A percentile compares a stretch with the other conserved stretches of the same genome.
phyloP scores from a whole-genome alignment of 2,329 filamentous ascomycete species.

The Penicillium psychrosexuale region DNA sequence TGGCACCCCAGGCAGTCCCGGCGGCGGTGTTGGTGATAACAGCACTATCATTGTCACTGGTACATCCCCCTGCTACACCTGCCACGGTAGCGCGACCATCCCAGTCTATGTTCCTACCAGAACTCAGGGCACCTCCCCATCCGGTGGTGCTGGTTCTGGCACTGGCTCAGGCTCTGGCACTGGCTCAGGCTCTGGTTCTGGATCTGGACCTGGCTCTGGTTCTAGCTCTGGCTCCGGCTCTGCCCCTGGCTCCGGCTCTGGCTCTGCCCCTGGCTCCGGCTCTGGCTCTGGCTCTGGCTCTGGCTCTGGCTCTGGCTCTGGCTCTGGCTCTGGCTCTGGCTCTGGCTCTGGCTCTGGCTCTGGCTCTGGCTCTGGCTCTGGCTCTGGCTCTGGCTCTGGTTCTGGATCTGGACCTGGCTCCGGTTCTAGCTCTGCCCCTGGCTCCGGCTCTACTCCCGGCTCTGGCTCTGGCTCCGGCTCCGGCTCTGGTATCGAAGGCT shows the following conservation, averaged over 20 bases:
- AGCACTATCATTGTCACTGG: too few relatives aligned
- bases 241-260: neutral
- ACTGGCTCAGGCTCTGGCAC: neutral
- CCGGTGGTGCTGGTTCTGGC: neutral
- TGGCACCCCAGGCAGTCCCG: neutral
- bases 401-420: neutral
- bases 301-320: too few relatives aligned
- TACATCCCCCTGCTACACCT: constrained; percentile 7
- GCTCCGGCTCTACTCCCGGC: neutral
- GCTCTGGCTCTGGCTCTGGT: neutral
- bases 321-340: neutral
- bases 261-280: neutral
- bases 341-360: neutral
- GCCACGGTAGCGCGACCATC: constrained; percentile 3
- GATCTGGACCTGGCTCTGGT: neutral
- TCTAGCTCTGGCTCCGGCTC: too few relatives aligned
- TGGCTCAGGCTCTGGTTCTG: neutral
- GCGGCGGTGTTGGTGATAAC: too few relatives aligned
- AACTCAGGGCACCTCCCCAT: neutral
- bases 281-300: constrained; percentile 1
- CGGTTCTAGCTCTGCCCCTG: neutral
- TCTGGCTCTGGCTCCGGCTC: neutral
- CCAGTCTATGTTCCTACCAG: constrained; percentile 2
- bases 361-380: neutral
- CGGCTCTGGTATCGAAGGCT: neutral